Evolutionary conservation across 1,284 basidiomycete species (phyloP).

Genomic region (Erythrobasidium hasegawianum): DNA sequence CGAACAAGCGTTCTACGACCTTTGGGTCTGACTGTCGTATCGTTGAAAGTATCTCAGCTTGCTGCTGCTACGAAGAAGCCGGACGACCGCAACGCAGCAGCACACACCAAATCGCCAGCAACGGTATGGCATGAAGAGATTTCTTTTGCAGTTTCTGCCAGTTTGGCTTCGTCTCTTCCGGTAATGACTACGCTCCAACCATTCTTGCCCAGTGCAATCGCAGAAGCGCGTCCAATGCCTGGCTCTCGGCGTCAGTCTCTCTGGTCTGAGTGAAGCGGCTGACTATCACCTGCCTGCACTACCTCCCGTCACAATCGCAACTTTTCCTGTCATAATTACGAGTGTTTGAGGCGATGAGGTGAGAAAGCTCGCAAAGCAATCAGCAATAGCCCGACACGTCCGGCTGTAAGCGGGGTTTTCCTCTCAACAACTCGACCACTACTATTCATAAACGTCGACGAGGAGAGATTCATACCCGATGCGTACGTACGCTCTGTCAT

Average conservation of each 20-base stretch:
- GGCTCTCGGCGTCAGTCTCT: background rate
- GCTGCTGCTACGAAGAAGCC: background rate
- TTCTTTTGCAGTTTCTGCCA: constrained; percentile 57
- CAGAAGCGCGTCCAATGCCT: constrained; percentile 57
- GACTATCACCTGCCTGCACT: constrained; percentile 18
- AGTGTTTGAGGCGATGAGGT: too few relatives aligned
- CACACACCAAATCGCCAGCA: constrained; percentile 24
- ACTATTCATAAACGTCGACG: too few relatives aligned
- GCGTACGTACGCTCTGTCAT: too few relatives aligned
- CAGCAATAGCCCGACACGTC: background rate
- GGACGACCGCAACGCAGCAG: background rate
- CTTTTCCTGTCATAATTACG: background rate
- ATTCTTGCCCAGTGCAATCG: constrained; percentile 57
- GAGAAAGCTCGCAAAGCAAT: background rate
- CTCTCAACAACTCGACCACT: too few relatives aligned
- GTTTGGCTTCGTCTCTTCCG: constrained; percentile 57
- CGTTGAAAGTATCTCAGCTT: background rate
- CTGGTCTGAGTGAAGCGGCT: background rate
- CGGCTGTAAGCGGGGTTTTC: background rate
- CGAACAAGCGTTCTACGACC: constrained; percentile 62
- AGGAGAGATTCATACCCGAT: too few relatives aligned
- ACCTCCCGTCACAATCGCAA: constrained; percentile 41
- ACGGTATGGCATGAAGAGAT: constrained; percentile 19
- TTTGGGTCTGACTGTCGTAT: constrained; percentile 57
- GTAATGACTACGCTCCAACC: constrained; percentile 62